phyloP scores from a whole-genome alignment of 495 filamentous ascomycete genomes.

The Wilcoxina mikolae region DNA sequence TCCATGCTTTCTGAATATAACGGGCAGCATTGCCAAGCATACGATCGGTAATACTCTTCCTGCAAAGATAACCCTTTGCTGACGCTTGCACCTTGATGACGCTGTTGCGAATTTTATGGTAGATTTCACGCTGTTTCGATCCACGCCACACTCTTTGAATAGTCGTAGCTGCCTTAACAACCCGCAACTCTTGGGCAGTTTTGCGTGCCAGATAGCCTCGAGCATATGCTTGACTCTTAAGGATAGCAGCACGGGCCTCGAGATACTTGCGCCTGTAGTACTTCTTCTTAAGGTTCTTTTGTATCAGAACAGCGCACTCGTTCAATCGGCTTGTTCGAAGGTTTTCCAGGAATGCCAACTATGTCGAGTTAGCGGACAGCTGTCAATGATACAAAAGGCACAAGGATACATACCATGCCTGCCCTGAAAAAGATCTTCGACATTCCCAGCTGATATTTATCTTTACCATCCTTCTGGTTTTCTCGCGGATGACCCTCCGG shows the following conservation, averaged over 20 bases:
- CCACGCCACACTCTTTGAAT: slow-evolving; percentile 94
- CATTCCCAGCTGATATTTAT: slow-evolving; percentile 91
- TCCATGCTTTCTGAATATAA: slow-evolving; percentile 81
- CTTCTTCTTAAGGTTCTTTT: slow-evolving; percentile 93
- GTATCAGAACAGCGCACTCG: slow-evolving; percentile 93
- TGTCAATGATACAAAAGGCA: neutral
- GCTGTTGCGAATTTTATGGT: slow-evolving; percentile 59
- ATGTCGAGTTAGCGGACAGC: slow-evolving; percentile 16
- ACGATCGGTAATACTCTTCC: slow-evolving; percentile 80
- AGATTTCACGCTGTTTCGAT: slow-evolving; percentile 66
- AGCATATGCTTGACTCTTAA: slow-evolving; percentile 58
- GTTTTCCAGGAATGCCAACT: slow-evolving; percentile 86
- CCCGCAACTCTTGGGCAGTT: slow-evolving; percentile 64
- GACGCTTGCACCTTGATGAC: slow-evolving; percentile 73
- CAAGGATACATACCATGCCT: slow-evolving; percentile 48
- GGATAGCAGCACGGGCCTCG: slow-evolving; percentile 65
- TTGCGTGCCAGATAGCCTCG: slow-evolving; percentile 64
- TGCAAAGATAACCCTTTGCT: slow-evolving; percentile 78
- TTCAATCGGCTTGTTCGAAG: slow-evolving; percentile 77
- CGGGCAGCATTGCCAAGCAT: slow-evolving; percentile 84
- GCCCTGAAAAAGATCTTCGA: slow-evolving; percentile 99
- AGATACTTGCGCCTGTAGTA: slow-evolving; percentile 90
- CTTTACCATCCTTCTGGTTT: slow-evolving; percentile 59
- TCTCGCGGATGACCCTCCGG: slow-evolving; percentile 33
- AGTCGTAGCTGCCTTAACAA: slow-evolving; percentile 71